These are phyloP conservation scores for Luffa acutangula DNA, from an alignment of 306 rosid genomes.

Conservation along the genomic window DNA sequence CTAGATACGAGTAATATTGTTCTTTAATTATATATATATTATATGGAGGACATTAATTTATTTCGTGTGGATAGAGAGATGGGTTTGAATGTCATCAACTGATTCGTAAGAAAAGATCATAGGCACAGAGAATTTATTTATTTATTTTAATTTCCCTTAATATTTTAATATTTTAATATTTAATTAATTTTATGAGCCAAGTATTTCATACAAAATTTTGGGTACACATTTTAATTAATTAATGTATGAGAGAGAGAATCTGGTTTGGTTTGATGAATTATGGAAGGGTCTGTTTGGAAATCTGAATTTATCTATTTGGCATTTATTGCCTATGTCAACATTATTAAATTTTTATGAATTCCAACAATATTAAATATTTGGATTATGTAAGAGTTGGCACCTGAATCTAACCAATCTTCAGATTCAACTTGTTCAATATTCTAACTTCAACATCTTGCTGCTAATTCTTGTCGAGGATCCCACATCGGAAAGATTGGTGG, in stretches of 20 bases:
- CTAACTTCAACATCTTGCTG: not conserved
- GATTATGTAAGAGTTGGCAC: slow-evolving; percentile 9
- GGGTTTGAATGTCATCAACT: not conserved
- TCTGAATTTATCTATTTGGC: not conserved
- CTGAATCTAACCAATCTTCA: not conserved
- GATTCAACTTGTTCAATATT: not conserved
- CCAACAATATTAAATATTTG: not conserved
- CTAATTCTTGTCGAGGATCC: too few species aligned
- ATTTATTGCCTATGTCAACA: not conserved
- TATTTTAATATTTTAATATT: not conserved
- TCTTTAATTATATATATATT: not conserved
- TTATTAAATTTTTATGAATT: not conserved
- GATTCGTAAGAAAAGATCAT: not conserved
- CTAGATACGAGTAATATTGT: too few species aligned
- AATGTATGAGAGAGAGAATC: not conserved
- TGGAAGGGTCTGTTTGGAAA: not conserved
- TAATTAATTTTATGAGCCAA: not conserved
- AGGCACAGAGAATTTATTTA: not conserved
- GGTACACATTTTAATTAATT: not conserved
- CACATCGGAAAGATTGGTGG: too few species aligned
- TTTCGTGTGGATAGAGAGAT: not conserved
- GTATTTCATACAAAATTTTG: not conserved
- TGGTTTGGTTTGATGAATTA: not conserved
- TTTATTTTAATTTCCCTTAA: not conserved
- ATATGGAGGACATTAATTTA: not conserved